These are phyloP conservation scores for Kockiozyma suomiensis DNA, from an alignment of 805 yeast genomes.

Conservation along the genomic window DNA sequence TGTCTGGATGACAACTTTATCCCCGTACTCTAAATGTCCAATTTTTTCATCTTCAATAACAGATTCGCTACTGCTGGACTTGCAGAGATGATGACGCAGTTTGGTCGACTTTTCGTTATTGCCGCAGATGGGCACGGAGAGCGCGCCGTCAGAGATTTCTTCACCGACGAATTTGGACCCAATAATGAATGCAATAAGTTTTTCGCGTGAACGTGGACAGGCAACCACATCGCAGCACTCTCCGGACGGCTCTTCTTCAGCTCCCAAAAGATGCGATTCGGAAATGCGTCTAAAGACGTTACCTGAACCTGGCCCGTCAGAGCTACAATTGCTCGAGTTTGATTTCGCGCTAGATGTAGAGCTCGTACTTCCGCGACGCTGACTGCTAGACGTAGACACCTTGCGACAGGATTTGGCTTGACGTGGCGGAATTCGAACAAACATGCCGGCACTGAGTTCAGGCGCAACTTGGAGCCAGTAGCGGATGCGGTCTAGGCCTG, in stretches of 20 bases:
- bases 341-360: constrained; percentile 5
- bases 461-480: constrained; percentile 84
- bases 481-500: constrained; percentile 59
- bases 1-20: constrained; percentile 78
- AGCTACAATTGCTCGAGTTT: no score
- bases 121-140: constrained; percentile 55
- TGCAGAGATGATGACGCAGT: background rate
- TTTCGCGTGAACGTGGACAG: constrained; percentile 30
- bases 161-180: constrained; percentile 52
- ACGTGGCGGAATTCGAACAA: constrained; percentile 64
- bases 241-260: constrained; percentile 33
- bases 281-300: background rate
- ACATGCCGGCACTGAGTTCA: constrained; percentile 86
- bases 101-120: background rate
- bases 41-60: constrained; percentile 13
- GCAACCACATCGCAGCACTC: constrained; percentile 29
- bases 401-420: constrained; percentile 41
- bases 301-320: background rate
- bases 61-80: constrained; percentile 17
- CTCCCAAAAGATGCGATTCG: constrained; percentile 1
- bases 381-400: background rate
- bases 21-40: constrained; percentile 78
- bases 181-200: constrained; percentile 24
- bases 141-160: constrained; percentile 69
- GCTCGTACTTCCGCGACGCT: constrained; percentile 8